Evolutionary conservation across 2,329 filamentous ascomycete genomes (phyloP).

Genomic region (Fusarium luffae): DNA sequence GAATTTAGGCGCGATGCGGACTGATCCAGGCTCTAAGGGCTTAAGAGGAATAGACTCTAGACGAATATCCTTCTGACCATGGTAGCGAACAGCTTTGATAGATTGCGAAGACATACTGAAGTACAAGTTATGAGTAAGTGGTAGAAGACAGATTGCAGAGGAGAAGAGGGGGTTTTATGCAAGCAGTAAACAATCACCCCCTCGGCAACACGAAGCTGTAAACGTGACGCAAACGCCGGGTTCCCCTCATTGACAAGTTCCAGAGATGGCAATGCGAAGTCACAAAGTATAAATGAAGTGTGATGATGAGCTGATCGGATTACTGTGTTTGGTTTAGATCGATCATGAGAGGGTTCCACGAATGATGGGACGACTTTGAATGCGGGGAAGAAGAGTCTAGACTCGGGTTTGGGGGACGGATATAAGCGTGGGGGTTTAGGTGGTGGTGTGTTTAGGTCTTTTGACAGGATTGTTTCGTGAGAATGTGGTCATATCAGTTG

Average conservation of each 20-base stretch:
- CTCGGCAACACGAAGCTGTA: neutral
- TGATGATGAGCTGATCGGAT: slow-evolving; percentile 14
- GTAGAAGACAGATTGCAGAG: neutral
- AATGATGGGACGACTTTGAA: neutral
- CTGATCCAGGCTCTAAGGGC: neutral
- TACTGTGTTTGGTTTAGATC: slow-evolving; percentile 11
- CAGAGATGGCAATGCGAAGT: slow-evolving; percentile 27
- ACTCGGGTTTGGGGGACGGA: neutral
- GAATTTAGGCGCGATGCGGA: slow-evolving; percentile 6
- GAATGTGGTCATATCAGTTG: neutral
- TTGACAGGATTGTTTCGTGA: neutral
- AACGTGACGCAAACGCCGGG: slow-evolving; percentile 7
- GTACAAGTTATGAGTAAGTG: rapidly evolving
- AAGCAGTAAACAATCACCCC: neutral
- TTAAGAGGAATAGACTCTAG: slow-evolving; percentile 4
- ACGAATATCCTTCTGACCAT: slow-evolving; percentile 11
- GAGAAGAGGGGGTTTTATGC: slow-evolving; percentile 1
- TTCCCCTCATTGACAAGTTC: slow-evolving; percentile 19
- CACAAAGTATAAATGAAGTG: slow-evolving; percentile 6
- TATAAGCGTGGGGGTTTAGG: neutral
- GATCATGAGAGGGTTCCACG: slow-evolving; percentile 2
- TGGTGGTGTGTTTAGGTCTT: neutral
- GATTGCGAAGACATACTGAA: neutral
- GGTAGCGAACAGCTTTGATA: slow-evolving; percentile 16
- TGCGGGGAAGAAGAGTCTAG: slow-evolving; percentile 8